These are phyloP conservation scores for Fusarium protoensiforme DNA, from an alignment of 2,329 filamentous ascomycete genomes.

Conservation along the genomic window DNA sequence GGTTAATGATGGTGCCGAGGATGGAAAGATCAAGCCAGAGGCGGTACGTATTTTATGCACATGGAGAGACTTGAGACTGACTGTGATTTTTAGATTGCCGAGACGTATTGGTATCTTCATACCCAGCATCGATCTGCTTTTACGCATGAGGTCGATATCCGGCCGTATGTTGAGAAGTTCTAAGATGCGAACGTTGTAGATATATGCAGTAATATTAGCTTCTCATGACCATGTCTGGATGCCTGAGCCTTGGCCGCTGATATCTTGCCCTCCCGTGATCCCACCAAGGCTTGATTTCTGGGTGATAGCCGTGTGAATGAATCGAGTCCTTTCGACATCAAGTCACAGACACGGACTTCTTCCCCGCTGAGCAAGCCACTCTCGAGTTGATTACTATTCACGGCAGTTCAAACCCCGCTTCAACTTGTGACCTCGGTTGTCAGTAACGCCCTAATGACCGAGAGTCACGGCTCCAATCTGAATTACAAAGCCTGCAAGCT, in stretches of 20 bases:
- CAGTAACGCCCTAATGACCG: neutral
- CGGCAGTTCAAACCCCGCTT: neutral
- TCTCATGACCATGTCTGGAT: neutral
- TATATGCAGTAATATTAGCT: neutral
- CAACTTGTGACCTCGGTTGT: neutral
- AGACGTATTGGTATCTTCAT: conserved; percentile 86
- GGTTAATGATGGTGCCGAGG: conserved; percentile 58
- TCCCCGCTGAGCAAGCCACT: neutral
- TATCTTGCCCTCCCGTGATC: neutral
- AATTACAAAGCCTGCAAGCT: neutral
- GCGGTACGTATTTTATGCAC: conserved; percentile 65
- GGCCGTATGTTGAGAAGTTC: conserved; percentile 88
- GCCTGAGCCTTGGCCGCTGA: too few species aligned
- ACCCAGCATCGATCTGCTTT: conserved; percentile 83
- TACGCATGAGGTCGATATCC: conserved; percentile 83
- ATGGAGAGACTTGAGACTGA: neutral
- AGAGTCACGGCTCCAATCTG: neutral
- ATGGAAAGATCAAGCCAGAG: conserved; percentile 77
- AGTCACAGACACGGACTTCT: neutral
- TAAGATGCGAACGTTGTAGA: conserved; percentile 45
- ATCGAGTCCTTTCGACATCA: neutral
- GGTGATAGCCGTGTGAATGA: neutral
- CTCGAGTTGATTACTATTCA: neutral
- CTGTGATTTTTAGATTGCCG: conserved; percentile 73
- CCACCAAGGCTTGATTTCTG: neutral